Evolutionary conservation across 108 stramenopile genomes (phyloP).

Genomic region (Pseudonitzschia multiseries): DNA sequence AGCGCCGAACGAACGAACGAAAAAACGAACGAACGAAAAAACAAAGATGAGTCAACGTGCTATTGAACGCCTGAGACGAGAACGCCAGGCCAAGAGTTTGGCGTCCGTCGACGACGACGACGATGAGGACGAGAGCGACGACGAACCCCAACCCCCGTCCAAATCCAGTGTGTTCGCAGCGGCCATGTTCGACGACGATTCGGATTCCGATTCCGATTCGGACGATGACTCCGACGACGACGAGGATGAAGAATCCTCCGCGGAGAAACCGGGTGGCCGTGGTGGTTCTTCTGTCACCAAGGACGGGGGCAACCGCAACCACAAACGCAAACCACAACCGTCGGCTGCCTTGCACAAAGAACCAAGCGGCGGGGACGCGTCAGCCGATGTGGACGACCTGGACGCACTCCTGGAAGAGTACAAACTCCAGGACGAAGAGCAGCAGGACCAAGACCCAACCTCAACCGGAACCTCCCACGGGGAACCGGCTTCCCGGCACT

Average conservation of each 20-base stretch:
- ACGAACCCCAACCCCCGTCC: background rate
- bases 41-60: constrained; percentile 84
- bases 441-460: background rate
- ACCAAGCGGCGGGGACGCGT: constrained; percentile 11
- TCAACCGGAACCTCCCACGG: background rate
- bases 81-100: constrained; percentile 32
- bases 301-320: too few relatives aligned
- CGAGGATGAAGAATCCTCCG: background rate
- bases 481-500: background rate
- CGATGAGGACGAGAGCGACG: background rate
- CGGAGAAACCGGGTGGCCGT: constrained; percentile 1
- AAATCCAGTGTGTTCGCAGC: constrained; percentile 20
- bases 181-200: constrained; percentile 27
- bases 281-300: too few relatives aligned
- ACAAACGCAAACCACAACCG: constrained; percentile 9
- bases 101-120: constrained; percentile 2
- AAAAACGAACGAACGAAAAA: too few relatives aligned
- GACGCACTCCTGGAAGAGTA: constrained; percentile 54
- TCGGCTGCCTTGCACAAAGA: background rate
- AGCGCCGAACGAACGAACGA: too few relatives aligned
- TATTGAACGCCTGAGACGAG: constrained; percentile 61
- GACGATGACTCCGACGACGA: constrained; percentile 42
- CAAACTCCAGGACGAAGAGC: constrained; percentile 41
- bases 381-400: constrained; percentile 40
- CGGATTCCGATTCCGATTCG: constrained; percentile 10